Base-by-base conservation (phyloP, 768 basidiomycete genomes). In the Collybia sp. region DNA sequence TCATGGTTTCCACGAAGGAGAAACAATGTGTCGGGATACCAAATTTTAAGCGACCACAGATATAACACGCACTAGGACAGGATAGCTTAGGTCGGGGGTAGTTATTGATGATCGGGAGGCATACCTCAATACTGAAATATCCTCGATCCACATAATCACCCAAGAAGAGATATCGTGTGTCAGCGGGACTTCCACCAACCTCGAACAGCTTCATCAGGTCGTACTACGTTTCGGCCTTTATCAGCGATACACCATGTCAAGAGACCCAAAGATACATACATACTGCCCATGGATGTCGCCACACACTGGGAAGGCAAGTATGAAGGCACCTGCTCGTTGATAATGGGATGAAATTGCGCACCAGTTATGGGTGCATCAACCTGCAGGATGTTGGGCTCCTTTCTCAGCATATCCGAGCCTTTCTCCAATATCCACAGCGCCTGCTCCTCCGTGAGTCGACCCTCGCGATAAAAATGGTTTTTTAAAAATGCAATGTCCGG, bases 201-300 rank as follows among this genome's bases (percentile, higher is more conserved):
- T 94, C 92, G 57, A 94, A 93, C 35, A 94, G 72, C 68, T 94
- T 93, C 92, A 94, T 94, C 55, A 94, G 69, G 67, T 94, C 92
- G 56, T 88, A 94, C 89, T 93, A 50, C 35, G 40, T 33, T 41
- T 15, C 42, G n/a, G 45, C 40, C 20, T 45, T 37, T 18, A 37
- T 37, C 17, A 37, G 35, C 10, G 6, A 10, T 37, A 37, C 10
- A 3, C n/a, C 10, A 37, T 18, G 35, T 10, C 35, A 37, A 37
- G 3, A 18, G 35, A 37, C 3, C 25, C 4, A 8, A 25, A 4
- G 56, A 40, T 42, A 71, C 88, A 63, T 57, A 96, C 95, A 70
- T 99, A 99, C 90, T 99, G 95, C 1, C 95, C 95, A 58, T 98
- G 95, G 39, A 98, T 96, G 69, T 98, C 95, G 40, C 95, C 96